phyloP scores from a whole-genome alignment of 1,139 yeast species.

The Lodderomyces oxycetoniae region DNA sequence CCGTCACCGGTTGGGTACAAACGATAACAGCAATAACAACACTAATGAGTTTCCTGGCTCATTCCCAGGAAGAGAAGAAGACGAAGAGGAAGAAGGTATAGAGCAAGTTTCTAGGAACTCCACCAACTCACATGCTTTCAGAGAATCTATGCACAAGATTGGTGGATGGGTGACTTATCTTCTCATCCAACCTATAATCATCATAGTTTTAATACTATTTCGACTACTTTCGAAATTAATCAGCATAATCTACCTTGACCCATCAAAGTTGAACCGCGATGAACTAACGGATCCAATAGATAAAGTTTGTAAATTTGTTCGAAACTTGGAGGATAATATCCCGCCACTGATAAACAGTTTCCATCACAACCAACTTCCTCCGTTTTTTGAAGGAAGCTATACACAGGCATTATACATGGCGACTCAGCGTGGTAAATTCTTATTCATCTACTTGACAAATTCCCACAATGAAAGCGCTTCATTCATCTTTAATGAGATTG shows the following conservation, averaged over 20 bases:
- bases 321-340: constrained; percentile 34
- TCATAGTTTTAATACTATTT: constrained; percentile 22
- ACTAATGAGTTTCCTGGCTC: constrained; percentile 9
- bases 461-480: constrained; percentile 63
- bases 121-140: not conserved
- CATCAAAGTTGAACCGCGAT: constrained; percentile 1
- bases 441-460: constrained; percentile 70
- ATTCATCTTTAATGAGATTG: constrained; percentile 50
- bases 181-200: constrained; percentile 28
- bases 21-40: constrained; percentile 2
- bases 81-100: constrained; percentile 1
- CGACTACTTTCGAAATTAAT: constrained; percentile 23
- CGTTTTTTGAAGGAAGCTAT: constrained; percentile 69
- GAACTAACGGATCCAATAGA: constrained; percentile 27
- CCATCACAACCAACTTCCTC: constrained; percentile 23
- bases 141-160: not conserved
- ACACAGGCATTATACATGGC: constrained; percentile 69
- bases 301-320: constrained; percentile 30
- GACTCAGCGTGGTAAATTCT: constrained; percentile 61
- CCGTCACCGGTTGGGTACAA: constrained; percentile 1
- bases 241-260: constrained; percentile 20
- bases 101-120: constrained; percentile 2
- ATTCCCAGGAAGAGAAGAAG: too few species aligned
- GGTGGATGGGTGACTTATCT: constrained; percentile 19
- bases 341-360: constrained; percentile 18